Base-by-base conservation (phyloP, 768 basidiomycete genomes). In the Crucibulum laeve region DNA sequence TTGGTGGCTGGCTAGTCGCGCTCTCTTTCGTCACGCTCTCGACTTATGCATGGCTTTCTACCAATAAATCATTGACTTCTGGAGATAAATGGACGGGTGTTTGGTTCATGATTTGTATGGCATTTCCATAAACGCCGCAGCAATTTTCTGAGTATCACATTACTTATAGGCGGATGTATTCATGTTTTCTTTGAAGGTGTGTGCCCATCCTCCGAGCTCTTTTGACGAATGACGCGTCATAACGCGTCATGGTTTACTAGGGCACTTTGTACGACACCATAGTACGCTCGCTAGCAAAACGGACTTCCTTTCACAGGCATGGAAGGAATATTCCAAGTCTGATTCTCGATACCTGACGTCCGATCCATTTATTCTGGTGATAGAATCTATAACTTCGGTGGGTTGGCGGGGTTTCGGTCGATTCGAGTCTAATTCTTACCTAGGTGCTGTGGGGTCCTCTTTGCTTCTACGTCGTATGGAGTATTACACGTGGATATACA, bases 271-370 rank as follows among this genome's bases (percentile, higher is more conserved):
- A 10, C 38, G 38, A 5, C 43, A 49, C 32, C 43, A 49, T 8
- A 30, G 24, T n/a, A 41, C 43, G 26, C 39, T 49, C 18, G 39
- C 40, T 3, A 40, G 43, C 3, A 25, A 41, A 10, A 41, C 34
- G 14, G 47, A 49, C 22, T 7, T 49, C 14, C 36, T 45, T 33
- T 49, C 47, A 26, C 39, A 49, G 38, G 47, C 44, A 42, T 49
- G 47, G 47, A 49, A 49, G 24, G 47, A 49, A 45, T 49, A 49
- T 26, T 38, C 43, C 14, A 49, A 49, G 25, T 41, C 47, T 21
- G 47, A 49, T 25, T 49, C 47, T 4, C 37, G 47, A 22, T 49
- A 49, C 35, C 47, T 49, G n/a, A 39, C 35, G 4, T 49, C 47
- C 15, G 47, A 49, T 13, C 39, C 47, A 4, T 44, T 49, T 22